These are phyloP conservation scores for Claviceps monticola DNA, from an alignment of 2,329 filamentous ascomycete genomes.

Conservation along the genomic window DNA sequence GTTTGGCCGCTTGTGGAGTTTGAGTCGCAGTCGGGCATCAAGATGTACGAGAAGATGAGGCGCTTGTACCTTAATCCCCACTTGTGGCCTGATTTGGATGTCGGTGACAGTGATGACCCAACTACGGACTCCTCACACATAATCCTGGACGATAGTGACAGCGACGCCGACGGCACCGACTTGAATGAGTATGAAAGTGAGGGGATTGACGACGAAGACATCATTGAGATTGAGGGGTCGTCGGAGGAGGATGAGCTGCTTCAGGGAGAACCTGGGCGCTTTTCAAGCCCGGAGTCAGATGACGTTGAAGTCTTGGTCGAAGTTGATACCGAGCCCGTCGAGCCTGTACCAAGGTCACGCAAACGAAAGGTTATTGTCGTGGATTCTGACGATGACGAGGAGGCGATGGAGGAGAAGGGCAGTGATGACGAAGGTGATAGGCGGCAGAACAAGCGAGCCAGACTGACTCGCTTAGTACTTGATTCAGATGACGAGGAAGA, in stretches of 20 bases:
- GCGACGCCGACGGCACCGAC: constrained; percentile 7
- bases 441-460: neutral
- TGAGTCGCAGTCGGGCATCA: constrained; percentile 9
- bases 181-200: constrained; percentile 25
- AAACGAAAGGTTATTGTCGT: constrained; percentile 16
- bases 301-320: constrained; percentile 5
- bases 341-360: constrained; percentile 7
- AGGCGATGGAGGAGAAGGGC: constrained; percentile 11
- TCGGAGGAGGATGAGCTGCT: constrained; percentile 7
- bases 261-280: neutral
- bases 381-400: constrained; percentile 16
- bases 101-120: constrained; percentile 5
- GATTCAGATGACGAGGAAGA: constrained; percentile 4
- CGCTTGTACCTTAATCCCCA: neutral
- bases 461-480: neutral
- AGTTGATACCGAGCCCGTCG: neutral
- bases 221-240: constrained; percentile 12
- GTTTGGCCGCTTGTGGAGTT: constrained; percentile 20
- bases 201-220: constrained; percentile 22
- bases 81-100: neutral
- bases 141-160: neutral
- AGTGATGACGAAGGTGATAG: constrained; percentile 12
- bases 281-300: constrained; percentile 4
- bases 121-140: neutral
- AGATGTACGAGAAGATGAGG: constrained; percentile 9